Percentiles rank a stretch among this genome's conserved stretches.
Evolutionary conservation across 495 filamentous ascomycete species (phyloP).

Genomic region (Tuber brumale): DNA sequence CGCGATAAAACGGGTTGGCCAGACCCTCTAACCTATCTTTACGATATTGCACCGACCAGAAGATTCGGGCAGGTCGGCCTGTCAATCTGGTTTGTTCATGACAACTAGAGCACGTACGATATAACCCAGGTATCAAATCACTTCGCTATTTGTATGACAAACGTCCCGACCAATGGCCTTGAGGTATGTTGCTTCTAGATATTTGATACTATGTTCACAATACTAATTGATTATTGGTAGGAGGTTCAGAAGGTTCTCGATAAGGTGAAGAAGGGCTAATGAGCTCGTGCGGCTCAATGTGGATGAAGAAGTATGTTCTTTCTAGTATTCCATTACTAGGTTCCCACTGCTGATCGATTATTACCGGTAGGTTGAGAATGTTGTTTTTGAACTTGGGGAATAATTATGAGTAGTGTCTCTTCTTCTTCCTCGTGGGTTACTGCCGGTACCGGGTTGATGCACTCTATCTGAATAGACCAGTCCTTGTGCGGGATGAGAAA

Average conservation of each 20-base stretch:
- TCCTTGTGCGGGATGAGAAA: too few species aligned
- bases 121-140: conserved; percentile 69
- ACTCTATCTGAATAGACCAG: too few species aligned
- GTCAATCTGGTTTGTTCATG: conserved; percentile 82
- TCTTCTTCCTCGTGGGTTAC: too few species aligned
- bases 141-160: conserved; percentile 56
- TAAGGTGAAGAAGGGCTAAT: conserved; percentile 29
- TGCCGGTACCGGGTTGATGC: too few species aligned
- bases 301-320: too few species aligned
- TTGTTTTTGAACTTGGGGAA: too few species aligned
- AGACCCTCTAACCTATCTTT: conserved; percentile 90
- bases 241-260: conserved; percentile 36
- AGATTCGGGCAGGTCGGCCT: conserved; percentile 97
- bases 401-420: too few species aligned
- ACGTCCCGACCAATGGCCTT: conserved; percentile 50
- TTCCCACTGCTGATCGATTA: too few species aligned
- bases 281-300: conserved; percentile 22
- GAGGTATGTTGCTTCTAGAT: conserved; percentile 26
- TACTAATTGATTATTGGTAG: conserved; percentile 22
- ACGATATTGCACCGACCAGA: conserved; percentile 97
- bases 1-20: conserved; percentile 53
- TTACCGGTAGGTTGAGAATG: too few species aligned
- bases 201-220: background rate
- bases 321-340: too few species aligned
- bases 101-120: conserved; percentile 65